Percentiles rank a stretch among this genome's conserved stretches.
Conservation (phyloP, 2,329 filamentous ascomycete species). For the Penicillium paneum region DNA sequence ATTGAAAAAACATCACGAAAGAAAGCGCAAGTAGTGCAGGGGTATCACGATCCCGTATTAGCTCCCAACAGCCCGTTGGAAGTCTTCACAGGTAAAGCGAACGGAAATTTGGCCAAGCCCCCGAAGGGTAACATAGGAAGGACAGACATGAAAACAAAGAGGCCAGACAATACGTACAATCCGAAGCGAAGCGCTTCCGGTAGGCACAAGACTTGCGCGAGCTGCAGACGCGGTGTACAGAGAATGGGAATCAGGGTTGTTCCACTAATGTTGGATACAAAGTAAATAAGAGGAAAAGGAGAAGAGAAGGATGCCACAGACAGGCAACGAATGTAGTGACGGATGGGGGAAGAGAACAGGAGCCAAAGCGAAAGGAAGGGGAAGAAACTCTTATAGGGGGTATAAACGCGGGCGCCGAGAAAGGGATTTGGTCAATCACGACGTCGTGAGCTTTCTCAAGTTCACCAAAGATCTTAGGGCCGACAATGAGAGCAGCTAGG, state of each 20-base stretch:
- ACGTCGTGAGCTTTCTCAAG: neutral
- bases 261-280: neutral
- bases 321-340: neutral
- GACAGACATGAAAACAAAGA: constrained; percentile 7
- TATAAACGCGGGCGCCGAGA: neutral
- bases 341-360: neutral
- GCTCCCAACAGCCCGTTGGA: neutral
- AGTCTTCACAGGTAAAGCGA: constrained; percentile 1
- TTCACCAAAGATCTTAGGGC: neutral
- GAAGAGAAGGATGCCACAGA: neutral
- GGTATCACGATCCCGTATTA: neutral
- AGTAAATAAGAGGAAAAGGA: neutral
- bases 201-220: constrained; percentile 11
- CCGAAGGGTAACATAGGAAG: constrained; percentile 9
- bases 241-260: neutral
- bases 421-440: neutral
- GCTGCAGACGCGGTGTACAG: constrained; percentile 17
- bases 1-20: constrained; percentile 22
- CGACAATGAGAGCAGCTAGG: neutral
- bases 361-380: neutral
- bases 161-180: constrained; percentile 42
- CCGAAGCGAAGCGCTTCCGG: constrained; percentile 26
- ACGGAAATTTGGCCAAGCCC: constrained; percentile 9
- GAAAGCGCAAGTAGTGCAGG: neutral
- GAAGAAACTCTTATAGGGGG: neutral